Evolutionary conservation across 805 yeast species (phyloP).

Genomic region (Babjeviella inositovora): DNA sequence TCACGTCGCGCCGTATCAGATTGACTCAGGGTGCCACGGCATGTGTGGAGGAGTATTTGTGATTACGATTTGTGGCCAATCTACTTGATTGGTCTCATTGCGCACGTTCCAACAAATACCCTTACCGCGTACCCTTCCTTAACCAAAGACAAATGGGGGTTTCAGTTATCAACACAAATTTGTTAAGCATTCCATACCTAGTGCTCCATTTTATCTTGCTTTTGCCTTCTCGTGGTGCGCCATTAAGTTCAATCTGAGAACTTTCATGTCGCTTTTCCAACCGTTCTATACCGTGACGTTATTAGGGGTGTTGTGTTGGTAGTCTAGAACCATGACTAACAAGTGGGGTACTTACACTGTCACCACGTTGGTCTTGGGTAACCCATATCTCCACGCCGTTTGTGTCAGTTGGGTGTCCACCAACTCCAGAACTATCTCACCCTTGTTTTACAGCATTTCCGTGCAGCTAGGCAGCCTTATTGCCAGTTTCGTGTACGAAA

Average conservation of each 20-base stretch:
- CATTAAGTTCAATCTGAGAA: conserved; percentile 8
- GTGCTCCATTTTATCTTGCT: conserved; percentile 8
- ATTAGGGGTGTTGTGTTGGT: conserved; percentile 14
- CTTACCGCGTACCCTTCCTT: conserved; percentile 27
- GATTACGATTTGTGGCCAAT: conserved; percentile 45
- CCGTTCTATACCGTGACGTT: conserved; percentile 16
- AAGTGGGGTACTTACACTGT: conserved; percentile 26
- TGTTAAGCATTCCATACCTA: conserved; percentile 33
- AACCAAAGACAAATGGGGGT: conserved; percentile 33
- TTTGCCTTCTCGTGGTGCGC: conserved; percentile 9
- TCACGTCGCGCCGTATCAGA: no score
- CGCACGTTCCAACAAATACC: conserved; percentile 17
- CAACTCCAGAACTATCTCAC: conserved; percentile 51
- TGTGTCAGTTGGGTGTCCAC: conserved; percentile 45
- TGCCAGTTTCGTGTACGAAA: conserved; percentile 37
- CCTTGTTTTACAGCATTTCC: conserved; percentile 50
- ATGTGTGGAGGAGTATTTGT: conserved; percentile 18
- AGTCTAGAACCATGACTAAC: conserved; percentile 21
- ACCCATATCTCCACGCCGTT: conserved; percentile 36
- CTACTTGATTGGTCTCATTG: conserved; percentile 26
- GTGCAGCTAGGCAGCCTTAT: conserved; percentile 42
- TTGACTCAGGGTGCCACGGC: no score
- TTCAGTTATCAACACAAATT: conserved; percentile 31
- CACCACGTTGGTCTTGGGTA: conserved; percentile 18
- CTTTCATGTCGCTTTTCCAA: conserved; percentile 9